phyloP scores from a whole-genome alignment of 805 yeast genomes.

The Pichia heedii region DNA sequence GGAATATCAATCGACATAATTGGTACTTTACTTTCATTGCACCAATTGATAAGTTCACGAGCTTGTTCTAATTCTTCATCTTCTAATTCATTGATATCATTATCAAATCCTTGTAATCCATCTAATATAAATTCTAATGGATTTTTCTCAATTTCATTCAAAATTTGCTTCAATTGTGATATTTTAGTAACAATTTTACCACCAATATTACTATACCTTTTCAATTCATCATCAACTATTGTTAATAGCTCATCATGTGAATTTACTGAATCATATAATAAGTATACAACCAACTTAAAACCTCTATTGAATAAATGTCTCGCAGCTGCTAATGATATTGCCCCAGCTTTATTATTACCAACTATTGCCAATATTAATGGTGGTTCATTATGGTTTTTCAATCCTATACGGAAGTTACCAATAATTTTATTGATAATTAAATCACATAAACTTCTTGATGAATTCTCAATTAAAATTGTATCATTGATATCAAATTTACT shows the following conservation, averaged over 20 bases:
- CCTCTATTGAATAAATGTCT: slow-evolving; percentile 72
- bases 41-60: slow-evolving; percentile 52
- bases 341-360: slow-evolving; percentile 71
- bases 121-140: slow-evolving; percentile 78
- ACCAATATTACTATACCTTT: slow-evolving; percentile 50
- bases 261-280: slow-evolving; percentile 29
- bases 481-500: slow-evolving; percentile 45
- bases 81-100: slow-evolving; percentile 51
- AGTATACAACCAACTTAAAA: slow-evolving; percentile 52
- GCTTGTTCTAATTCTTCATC: slow-evolving; percentile 34
- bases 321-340: slow-evolving; percentile 68
- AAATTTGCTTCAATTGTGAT: slow-evolving; percentile 28
- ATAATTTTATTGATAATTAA: slow-evolving; percentile 57
- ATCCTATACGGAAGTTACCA: slow-evolving; percentile 55
- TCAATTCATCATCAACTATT: slow-evolving; percentile 39
- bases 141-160: slow-evolving; percentile 42
- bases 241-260: slow-evolving; percentile 30
- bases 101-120: slow-evolving; percentile 78
- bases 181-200: slow-evolving; percentile 49
- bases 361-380: slow-evolving; percentile 65
- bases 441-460: slow-evolving; percentile 57
- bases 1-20: slow-evolving; percentile 71
- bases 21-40: slow-evolving; percentile 40
- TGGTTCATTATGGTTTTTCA: slow-evolving; percentile 66
- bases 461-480: slow-evolving; percentile 47